Evolutionary conservation across 192 early-diverging fungal genomes (phyloP).

Genomic region (Phlyctochytrium bullatum): DNA sequence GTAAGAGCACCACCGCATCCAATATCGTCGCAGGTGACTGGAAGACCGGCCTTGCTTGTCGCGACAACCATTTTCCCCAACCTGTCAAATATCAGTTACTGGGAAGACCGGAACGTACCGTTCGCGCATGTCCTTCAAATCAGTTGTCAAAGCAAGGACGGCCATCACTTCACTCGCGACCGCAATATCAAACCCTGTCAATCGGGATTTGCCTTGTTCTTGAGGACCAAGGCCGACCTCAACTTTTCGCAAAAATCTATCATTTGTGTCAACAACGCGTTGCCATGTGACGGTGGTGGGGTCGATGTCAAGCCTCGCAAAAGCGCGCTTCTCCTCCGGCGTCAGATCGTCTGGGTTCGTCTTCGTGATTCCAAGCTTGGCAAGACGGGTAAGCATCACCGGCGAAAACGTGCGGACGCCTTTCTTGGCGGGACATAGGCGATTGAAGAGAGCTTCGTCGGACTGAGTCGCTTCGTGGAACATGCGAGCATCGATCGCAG

Average conservation of each 20-base stretch:
- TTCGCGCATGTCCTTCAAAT: conserved; percentile 88
- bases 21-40: conserved; percentile 94
- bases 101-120: conserved; percentile 34
- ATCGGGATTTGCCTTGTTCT: conserved; percentile 80
- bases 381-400: conserved; percentile 80
- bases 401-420: conserved; percentile 78
- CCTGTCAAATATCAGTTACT: not conserved
- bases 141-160: conserved; percentile 88
- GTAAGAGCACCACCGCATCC: conserved; percentile 93
- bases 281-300: conserved; percentile 95
- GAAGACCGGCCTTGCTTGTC: conserved; percentile 70
- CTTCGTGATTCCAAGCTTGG: conserved; percentile 79
- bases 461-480: conserved; percentile 92
- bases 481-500: conserved; percentile 95
- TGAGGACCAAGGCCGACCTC: conserved; percentile 83
- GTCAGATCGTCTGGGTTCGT: conserved; percentile 78
- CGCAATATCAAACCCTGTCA: conserved; percentile 96
- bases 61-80: conserved; percentile 96
- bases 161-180: conserved; percentile 99
- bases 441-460: conserved; percentile 80
- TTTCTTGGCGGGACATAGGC: conserved; percentile 85
- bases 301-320: conserved; percentile 94
- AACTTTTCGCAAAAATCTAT: conserved; percentile 91
- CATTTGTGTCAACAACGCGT: conserved; percentile 94
- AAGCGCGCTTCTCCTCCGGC: conserved; percentile 69